Base-by-base conservation (phyloP, 495 filamentous ascomycete species). In the Rhizodiscina lignyota region DNA sequence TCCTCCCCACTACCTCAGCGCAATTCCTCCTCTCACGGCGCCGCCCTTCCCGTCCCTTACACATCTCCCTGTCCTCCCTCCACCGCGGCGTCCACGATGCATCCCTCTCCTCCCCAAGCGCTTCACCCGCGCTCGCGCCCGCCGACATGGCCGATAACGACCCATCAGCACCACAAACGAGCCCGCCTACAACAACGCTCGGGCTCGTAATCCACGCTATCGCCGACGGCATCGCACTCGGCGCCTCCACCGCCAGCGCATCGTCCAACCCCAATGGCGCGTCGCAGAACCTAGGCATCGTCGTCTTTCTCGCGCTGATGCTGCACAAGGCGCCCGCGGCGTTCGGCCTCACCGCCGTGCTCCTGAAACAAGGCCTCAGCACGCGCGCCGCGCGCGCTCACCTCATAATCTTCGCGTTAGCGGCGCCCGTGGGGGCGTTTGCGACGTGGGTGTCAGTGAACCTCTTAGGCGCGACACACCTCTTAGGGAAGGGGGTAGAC, bases 241-340 rank as follows among this genome's bases (percentile, higher is more conserved):
- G 89, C 3, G 89, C 89, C 17, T 89, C 83, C 0, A 70, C 84
- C 13, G 85, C 83, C 1, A 68, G 74, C 6, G 38, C 44, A 2
- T 39, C 41, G 12, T 43, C 44, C 30, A 12, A 19, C 5, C 6
- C 10, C 20, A 65, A 64, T n/a, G 34, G 46, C 18, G 66, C 75
- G 13, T 72, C 79, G 42, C 69, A 69, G 27, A 79, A 75, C 12
- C 60, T 96, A 4, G 79, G 73, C 21, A 71, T 94, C 26, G 81
- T 97, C 43, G 82, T 97, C 30, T 97, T 97, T 48, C 49, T 94
- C 16, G 89, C 89, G 4, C 91, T 97, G 39, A 86, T 97, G 80
- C 67, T 96, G 2, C 89, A 97, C 49, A 97, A 97, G 56, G 87
- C 85, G 0, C 89, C 89, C 0, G 91, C 89, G 0, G 89, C 89